phyloP scores from a whole-genome alignment of 1,139 yeast genomes.

The Pichia sp. region DNA sequence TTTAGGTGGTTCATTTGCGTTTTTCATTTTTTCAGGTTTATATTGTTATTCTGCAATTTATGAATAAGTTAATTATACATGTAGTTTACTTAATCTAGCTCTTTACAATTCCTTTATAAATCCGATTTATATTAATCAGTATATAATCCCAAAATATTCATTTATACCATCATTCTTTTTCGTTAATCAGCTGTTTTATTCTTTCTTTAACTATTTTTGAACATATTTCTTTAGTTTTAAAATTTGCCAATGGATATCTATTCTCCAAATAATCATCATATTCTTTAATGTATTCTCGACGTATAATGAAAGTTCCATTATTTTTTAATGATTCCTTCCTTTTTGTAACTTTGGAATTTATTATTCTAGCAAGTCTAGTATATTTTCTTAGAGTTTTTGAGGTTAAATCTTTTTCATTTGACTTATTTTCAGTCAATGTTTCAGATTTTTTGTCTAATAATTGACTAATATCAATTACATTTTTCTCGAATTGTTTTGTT shows the following conservation, averaged over 20 bases:
- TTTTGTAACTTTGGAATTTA: constrained; percentile 3
- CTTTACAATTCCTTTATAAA: too few species aligned
- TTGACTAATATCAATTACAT: not conserved
- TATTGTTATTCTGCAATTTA: constrained; percentile 63
- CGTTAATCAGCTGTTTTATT: constrained; percentile 16
- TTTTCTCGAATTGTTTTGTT: not conserved
- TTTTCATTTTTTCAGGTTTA: constrained; percentile 72
- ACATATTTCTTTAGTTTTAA: constrained; percentile 23
- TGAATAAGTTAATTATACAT: too few species aligned
- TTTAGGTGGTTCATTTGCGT: constrained; percentile 82
- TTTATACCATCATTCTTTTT: not conserved
- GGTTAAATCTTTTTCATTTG: constrained; percentile 15
- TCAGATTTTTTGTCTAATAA: not conserved
- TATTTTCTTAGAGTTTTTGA: constrained; percentile 35
- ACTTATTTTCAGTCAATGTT: not conserved
- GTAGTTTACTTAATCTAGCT: too few species aligned
- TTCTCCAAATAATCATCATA: constrained; percentile 19
- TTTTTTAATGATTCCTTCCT: not conserved
- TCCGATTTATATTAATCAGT: too few species aligned
- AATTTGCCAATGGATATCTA: constrained; percentile 10
- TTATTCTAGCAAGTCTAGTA: constrained; percentile 26
- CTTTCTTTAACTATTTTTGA: constrained; percentile 36
- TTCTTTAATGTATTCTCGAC: constrained; percentile 11
- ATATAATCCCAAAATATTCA: not conserved
- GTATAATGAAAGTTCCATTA: too few species aligned